Percentiles rank a stretch among this genome's conserved stretches.
phyloP scores from a whole-genome alignment of 306 rosid species.

The Pyrus bretschneideri region DNA sequence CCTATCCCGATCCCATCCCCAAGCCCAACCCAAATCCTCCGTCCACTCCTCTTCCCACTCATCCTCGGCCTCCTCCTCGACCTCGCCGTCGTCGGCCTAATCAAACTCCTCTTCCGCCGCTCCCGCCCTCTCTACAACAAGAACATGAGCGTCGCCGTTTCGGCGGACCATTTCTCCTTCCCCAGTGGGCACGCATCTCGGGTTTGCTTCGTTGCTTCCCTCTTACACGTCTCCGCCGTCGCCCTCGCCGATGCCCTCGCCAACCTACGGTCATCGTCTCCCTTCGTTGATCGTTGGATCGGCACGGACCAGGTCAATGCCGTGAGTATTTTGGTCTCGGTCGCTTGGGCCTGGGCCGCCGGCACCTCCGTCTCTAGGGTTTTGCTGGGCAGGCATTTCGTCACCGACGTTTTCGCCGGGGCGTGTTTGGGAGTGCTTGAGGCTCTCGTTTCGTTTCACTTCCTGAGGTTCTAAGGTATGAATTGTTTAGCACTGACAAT shows the following conservation, averaged over 20 bases:
- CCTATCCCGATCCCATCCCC: not conserved
- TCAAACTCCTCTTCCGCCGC: slow-evolving; percentile 52
- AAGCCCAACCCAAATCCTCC: slow-evolving; percentile 20
- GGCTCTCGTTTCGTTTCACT: slow-evolving; percentile 44
- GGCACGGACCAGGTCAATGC: slow-evolving; percentile 13
- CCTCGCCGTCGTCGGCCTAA: slow-evolving; percentile 42
- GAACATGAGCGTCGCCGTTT: slow-evolving; percentile 50
- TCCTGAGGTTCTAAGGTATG: slow-evolving; percentile 44
- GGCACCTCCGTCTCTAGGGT: slow-evolving; percentile 52
- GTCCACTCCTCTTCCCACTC: slow-evolving; percentile 43
- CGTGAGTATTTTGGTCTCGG: slow-evolving; percentile 13
- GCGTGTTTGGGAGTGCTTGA: slow-evolving; percentile 50
- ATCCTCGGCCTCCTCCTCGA: slow-evolving; percentile 61
- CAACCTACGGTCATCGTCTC: slow-evolving; percentile 17
- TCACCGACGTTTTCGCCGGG: slow-evolving; percentile 41
- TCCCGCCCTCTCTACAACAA: slow-evolving; percentile 59
- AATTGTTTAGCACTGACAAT: not conserved
- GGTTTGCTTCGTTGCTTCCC: slow-evolving; percentile 58
- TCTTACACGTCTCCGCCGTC: slow-evolving; percentile 33
- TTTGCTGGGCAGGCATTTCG: slow-evolving; percentile 69
- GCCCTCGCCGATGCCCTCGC: slow-evolving; percentile 9
- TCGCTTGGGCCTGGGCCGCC: slow-evolving; percentile 50
- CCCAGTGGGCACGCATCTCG: slow-evolving; percentile 77
- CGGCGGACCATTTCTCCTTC: slow-evolving; percentile 65
- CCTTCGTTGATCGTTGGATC: slow-evolving; percentile 20